Evolutionary conservation across 2,329 filamentous ascomycete genomes (phyloP).

Genomic region (Xylaria sp.): DNA sequence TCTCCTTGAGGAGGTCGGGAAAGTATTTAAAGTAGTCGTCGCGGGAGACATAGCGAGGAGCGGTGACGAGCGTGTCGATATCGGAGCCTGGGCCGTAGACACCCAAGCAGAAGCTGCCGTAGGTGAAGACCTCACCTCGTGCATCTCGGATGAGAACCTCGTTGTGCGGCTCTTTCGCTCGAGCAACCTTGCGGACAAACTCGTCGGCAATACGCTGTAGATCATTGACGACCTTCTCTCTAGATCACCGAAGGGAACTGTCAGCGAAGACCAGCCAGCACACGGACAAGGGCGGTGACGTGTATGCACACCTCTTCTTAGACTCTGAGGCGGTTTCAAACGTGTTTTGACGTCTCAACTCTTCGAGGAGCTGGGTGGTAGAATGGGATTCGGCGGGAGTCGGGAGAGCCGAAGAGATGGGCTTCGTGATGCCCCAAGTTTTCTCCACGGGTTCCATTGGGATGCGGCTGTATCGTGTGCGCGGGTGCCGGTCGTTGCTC

Average conservation of each 20-base stretch:
- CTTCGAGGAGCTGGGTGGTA: slow-evolving; percentile 82
- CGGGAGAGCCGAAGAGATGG: slow-evolving; percentile 81
- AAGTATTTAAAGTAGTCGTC: slow-evolving; percentile 94
- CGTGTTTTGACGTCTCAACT: slow-evolving; percentile 88
- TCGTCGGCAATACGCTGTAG: slow-evolving; percentile 84
- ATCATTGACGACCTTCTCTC: slow-evolving; percentile 76
- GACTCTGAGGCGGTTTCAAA: slow-evolving; percentile 89
- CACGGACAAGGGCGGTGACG: neutral
- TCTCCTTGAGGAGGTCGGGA: slow-evolving; percentile 78
- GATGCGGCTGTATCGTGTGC: neutral
- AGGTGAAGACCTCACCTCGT: slow-evolving; percentile 93
- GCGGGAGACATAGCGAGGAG: slow-evolving; percentile 86
- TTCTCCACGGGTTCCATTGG: slow-evolving; percentile 46
- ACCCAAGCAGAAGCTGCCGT: slow-evolving; percentile 93
- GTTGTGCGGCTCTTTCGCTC: slow-evolving; percentile 75
- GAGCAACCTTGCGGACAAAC: slow-evolving; percentile 85
- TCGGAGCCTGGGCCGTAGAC: slow-evolving; percentile 96
- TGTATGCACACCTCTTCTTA: slow-evolving; percentile 72
- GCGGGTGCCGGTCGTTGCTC: neutral
- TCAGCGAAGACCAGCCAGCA: neutral
- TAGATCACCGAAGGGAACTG: slow-evolving; percentile 49
- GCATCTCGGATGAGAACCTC: slow-evolving; percentile 82
- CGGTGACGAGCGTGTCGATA: slow-evolving; percentile 95
- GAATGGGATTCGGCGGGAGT: slow-evolving; percentile 79
- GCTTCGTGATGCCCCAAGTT: slow-evolving; percentile 76